Base-by-base conservation (phyloP, 2,329 filamentous ascomycete genomes). In the Aspergillus piperis region DNA sequence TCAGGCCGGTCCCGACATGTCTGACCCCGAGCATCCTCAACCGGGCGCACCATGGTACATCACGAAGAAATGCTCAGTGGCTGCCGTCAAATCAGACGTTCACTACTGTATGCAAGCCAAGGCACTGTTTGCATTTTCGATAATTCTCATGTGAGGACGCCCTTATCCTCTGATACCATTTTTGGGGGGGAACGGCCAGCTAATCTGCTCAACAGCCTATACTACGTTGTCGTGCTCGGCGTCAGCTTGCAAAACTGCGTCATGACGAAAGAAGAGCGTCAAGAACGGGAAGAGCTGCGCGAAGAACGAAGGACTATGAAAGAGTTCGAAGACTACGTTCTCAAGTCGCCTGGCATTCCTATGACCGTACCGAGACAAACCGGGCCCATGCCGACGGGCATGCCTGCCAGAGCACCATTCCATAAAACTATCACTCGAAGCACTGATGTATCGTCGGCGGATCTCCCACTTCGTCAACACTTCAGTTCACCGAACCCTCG, bases 1-100 rank as follows among this genome's bases (percentile, higher is more conserved):
- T 58, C 86, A 88, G 70, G 83, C 82, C 10, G 80, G 81, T 47
- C 80, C 82, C 54, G 86, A 88, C 70, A 85, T 79, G 66, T 84
- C 81, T 61, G 86, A 88, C 67, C 81, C 82, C 1, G 66, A 75
- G 1, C 82, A 83, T 62, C 78, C 76, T 3, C 83, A 86, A 63
- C 76, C 78, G 7, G 85, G 86, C 32, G 73, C 84, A 17, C 84
- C 86, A 7, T 88, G 86, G 86, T 88, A 87, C 69, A 83, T 88
- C 65, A 83, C 83, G 55, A 87, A 87, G 72, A 83, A 76, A 65
- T 88, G 86, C 75, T 79, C 74, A 54, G 81, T 86, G 23, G 80
- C 83, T 0, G 72, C 73, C 5, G 71, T 78, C 44, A 74, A 76
- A 50, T 77, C 75, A 49, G 76, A 83, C 57, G 73, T 82, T 32